Evolutionary conservation across 371 early-diverging fungal genomes (phyloP), one percentile per base, ranked within the genome.

Genomic region (Mycotypha africana): DNA sequence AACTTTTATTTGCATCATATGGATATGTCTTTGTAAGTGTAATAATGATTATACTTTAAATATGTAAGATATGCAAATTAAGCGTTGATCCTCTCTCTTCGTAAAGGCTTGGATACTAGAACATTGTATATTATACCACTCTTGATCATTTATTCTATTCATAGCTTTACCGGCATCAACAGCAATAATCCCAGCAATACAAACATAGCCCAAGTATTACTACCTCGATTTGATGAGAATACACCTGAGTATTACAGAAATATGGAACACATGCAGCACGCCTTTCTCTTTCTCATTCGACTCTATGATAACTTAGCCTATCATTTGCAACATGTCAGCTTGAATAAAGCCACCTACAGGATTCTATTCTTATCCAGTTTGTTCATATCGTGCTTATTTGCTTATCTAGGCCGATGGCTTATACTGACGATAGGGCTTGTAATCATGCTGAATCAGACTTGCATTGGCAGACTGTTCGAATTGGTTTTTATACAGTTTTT

Each of bases 281-380:
- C 54, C 8, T 63, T 70, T 48, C 22, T 56, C 3, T 63, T 64
- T 23, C 34, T 58, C 17, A 66, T 63, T 16, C 51, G 64, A 19
- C 35, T 66, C 15, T 70, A 70, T 28, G 70, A 70, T 31, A 64
- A 70, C 25, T 37, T 70, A 7, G 58, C 52, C n/a, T 64, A 61
- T 33, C 70, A 70, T 23, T 26, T 55, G 1, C 56, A 58, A 3
- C 67, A 66, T 30, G 21, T 60, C 35, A 33, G 43, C 1, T 26
- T 70, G 2, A 38, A 45, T 7, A 43, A 43, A 2, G 37, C 41
- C 3, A 45, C 62, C 3, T 67, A 67, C 38, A 51, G 37, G 14
- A 9, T 51, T 0, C 9, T 67, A 12, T 38, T 53, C 8, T 3
- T 40, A 1, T 12, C 22, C 1, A 53, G 53, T 39, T 2, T 46